Evolutionary conservation across 2,329 filamentous ascomycete genomes (phyloP).

Genomic region (Knufia fluminis): DNA sequence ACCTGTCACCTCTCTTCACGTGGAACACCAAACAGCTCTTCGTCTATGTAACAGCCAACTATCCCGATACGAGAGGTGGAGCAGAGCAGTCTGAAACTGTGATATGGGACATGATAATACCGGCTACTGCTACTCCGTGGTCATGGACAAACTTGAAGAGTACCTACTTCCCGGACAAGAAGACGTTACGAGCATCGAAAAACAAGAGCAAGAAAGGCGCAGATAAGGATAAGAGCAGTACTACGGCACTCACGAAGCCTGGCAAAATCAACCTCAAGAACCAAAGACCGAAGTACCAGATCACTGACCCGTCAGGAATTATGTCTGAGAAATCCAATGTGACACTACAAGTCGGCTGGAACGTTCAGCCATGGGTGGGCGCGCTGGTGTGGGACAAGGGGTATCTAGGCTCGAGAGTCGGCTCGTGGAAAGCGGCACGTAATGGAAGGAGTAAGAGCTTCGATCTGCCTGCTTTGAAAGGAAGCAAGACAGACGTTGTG

Average conservation of each 20-base stretch:
- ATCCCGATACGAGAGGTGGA: conserved; percentile 33
- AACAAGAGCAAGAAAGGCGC: conserved; percentile 18
- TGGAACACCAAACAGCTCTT: conserved; percentile 99
- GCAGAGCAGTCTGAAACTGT: conserved; percentile 57
- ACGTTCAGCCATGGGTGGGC: conserved; percentile 96
- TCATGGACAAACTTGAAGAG: conserved; percentile 32
- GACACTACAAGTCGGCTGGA: conserved; percentile 77
- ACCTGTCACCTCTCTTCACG: conserved; percentile 85
- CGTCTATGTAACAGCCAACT: conserved; percentile 81
- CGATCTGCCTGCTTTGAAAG: conserved; percentile 48
- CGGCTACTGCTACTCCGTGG: conserved; percentile 44
- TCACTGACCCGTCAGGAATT: conserved; percentile 77
- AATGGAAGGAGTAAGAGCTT: conserved; percentile 45
- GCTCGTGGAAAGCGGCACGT: conserved; percentile 43
- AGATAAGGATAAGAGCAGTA: conserved; percentile 19
- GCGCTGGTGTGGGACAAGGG: conserved; percentile 65
- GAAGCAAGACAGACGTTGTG: conserved; percentile 16
- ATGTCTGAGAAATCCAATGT: conserved; percentile 67
- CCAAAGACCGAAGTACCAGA: conserved; percentile 92
- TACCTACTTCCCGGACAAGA: conserved; percentile 26
- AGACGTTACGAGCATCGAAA: conserved; percentile 15
- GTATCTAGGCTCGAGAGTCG: conserved; percentile 36
- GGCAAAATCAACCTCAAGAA: conserved; percentile 70
- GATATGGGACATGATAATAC: conserved; percentile 95
- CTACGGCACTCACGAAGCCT: conserved; percentile 23